Conservation (phyloP, 352 stramenopile genomes). For the Lagenidium giganteum region DNA sequence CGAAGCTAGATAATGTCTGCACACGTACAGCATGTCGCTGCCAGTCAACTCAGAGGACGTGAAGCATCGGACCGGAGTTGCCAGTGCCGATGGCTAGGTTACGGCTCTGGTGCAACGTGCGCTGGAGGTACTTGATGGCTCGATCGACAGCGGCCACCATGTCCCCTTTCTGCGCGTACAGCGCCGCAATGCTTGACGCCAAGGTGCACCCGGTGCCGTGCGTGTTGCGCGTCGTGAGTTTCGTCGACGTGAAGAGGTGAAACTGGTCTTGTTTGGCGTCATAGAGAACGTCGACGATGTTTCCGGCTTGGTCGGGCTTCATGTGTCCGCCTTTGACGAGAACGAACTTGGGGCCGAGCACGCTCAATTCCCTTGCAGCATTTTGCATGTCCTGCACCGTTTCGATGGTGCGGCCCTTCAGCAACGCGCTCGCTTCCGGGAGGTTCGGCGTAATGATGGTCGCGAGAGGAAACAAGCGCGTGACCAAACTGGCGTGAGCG, state of each 20-base stretch:
- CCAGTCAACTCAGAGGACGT: constrained; percentile 17
- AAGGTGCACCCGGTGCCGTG: constrained; percentile 92
- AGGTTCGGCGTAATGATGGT: constrained; percentile 93
- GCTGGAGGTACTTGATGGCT: constrained; percentile 42
- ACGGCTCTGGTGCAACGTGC: constrained; percentile 30
- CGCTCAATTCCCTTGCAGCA: constrained; percentile 70
- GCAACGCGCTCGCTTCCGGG: constrained; percentile 87
- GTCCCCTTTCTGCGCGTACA: constrained; percentile 60
- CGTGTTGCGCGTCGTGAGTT: constrained; percentile 37
- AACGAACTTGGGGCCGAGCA: constrained; percentile 58
- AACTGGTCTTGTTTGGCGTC: constrained; percentile 16
- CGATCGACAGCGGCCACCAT: constrained; percentile 24
- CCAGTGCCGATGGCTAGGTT: constrained; percentile 25
- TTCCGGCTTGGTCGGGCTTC: constrained; percentile 2
- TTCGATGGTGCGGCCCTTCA: constrained; percentile 30
- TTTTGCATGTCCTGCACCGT: constrained; percentile 63
- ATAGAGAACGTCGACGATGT: constrained; percentile 34
- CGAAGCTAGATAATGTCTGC: neutral
- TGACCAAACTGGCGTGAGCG: constrained; percentile 64
- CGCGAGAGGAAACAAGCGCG: constrained; percentile 80
- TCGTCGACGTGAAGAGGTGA: constrained; percentile 27
- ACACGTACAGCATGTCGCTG: neutral
- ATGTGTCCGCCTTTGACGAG: constrained; percentile 93
- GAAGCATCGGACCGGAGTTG: constrained; percentile 37
- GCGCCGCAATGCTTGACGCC: constrained; percentile 87